These are phyloP conservation scores for Phaffia rhodozyma DNA, from an alignment of 1,284 basidiomycete genomes.

Conservation along the genomic window DNA sequence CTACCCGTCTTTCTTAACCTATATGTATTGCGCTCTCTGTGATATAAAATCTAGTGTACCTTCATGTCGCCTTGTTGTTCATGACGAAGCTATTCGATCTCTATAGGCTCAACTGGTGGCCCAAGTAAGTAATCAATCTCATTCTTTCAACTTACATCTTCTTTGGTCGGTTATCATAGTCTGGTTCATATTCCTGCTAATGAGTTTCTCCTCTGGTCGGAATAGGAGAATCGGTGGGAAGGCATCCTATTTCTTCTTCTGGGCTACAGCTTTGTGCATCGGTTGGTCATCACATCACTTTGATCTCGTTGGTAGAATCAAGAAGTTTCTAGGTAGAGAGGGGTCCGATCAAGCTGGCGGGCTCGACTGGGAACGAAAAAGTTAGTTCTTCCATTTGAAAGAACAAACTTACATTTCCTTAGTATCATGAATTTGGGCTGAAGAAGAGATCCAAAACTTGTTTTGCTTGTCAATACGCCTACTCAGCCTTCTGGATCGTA, in stretches of 20 bases:
- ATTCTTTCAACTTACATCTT: neutral
- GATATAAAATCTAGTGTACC: slow-evolving; percentile 24
- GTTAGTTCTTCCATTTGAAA: slow-evolving; percentile 24
- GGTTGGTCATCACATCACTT: slow-evolving; percentile 40
- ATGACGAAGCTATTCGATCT: slow-evolving; percentile 46
- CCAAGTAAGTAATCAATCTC: slow-evolving; percentile 16
- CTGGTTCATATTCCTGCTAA: neutral
- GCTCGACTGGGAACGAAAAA: slow-evolving; percentile 46
- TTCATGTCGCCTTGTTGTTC: slow-evolving; percentile 42
- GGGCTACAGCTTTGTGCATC: slow-evolving; percentile 37
- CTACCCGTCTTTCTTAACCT: neutral
- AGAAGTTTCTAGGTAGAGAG: slow-evolving; percentile 1
- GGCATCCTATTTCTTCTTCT: slow-evolving; percentile 41
- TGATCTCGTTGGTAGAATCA: slow-evolving; percentile 33
- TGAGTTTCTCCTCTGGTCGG: neutral
- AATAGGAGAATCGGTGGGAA: slow-evolving; percentile 37
- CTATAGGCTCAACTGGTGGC: slow-evolving; percentile 37
- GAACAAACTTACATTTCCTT: neutral
- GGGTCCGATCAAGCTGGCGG: slow-evolving; percentile 24
- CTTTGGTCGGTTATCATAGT: neutral
- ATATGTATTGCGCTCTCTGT: neutral
- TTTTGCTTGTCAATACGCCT: neutral
- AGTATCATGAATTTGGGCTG: neutral
- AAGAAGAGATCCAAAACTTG: too few relatives aligned
- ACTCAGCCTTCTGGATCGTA: slow-evolving; percentile 40